Conservation (phyloP, 176 grass and related monocot species). For the Hordeum marinum region DNA sequence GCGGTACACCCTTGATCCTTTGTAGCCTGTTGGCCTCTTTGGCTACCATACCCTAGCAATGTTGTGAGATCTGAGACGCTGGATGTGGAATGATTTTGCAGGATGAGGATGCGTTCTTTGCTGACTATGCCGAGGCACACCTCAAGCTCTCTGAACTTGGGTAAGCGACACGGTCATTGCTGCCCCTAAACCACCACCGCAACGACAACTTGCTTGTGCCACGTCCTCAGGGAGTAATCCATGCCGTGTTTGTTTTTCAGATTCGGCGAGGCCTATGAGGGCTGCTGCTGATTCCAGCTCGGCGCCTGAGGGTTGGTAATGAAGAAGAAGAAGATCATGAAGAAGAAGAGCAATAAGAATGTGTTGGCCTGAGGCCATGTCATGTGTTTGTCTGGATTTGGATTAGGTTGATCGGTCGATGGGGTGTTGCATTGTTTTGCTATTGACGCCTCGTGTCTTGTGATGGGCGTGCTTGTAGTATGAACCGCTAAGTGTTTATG, state of each 20-base stretch:
- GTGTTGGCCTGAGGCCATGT: constrained; percentile 11
- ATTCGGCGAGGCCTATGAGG: constrained; percentile 33
- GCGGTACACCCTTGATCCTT: constrained; percentile 33
- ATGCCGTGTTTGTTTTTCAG: constrained; percentile 26
- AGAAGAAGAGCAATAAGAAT: constrained; percentile 50
- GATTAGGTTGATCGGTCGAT: neutral
- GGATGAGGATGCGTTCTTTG: constrained; percentile 94
- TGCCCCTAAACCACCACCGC: neutral
- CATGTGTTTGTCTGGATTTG: constrained; percentile 19
- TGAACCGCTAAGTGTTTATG: neutral
- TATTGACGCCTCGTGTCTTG: neutral
- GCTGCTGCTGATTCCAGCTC: constrained; percentile 7
- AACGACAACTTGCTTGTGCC: neutral
- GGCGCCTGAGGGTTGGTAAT: neutral
- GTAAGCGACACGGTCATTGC: constrained; percentile 15
- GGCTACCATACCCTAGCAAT: neutral
- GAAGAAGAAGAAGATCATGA: neutral
- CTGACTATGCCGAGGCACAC: constrained; percentile 75
- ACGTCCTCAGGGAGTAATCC: neutral
- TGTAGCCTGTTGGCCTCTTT: neutral
- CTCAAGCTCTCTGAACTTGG: constrained; percentile 83
- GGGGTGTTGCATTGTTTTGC: neutral
- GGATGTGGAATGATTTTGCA: neutral
- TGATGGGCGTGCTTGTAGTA: neutral
- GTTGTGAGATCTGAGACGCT: neutral